Evolutionary conservation across 176 grass and related monocot genomes (phyloP), one percentile per base, ranked within the genome.

Genomic region (Echinochloa phyllopogon): DNA sequence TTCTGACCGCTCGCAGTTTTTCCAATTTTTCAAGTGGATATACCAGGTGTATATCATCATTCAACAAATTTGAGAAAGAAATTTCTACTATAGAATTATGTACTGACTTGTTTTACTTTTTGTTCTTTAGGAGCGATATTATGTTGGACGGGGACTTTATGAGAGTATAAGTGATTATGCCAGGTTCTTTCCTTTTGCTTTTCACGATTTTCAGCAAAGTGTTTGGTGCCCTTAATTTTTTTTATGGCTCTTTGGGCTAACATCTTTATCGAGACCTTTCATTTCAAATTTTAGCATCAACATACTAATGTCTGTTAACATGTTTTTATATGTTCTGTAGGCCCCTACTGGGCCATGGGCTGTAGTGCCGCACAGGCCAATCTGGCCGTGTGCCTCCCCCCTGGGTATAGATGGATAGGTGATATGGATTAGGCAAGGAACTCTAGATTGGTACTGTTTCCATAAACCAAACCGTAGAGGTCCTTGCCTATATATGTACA

Each of bases 11-110:
- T 87, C 84, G n/a, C 84, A 90, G 47, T 98, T 98, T 87, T 95
- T 98, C 86, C 93, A 98, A 69, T 98, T 98, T 84, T 98, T 98
- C 86, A 98, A 98, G 88, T 98, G 96, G 96, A 98, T 98, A 90
- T 98, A 98, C 68, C 87, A 98, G 81, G 96, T 95, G 89, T 82
- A 33, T 75, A 72, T 86, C 37, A 56, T 82, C 55, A 38, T 53
- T 59, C 45, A 59, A 66, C 52, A 64, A 47, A 84, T 36, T 40
- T 74, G 65, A 13, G 37, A 14, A 83, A 76, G 23, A 83, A 24
- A 44, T 78, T 71, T 72, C 52, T 42, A 72, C 84, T 27, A 74
- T 45, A 33, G 8, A 74, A 74, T 75, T 68, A 20, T 52, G 20
- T 64, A 65, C 38, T 88, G 40, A 87, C 64, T 80, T 79, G 17